Conservation (phyloP, 192 early-diverging fungal species). For the Entomortierella parvispora region DNA sequence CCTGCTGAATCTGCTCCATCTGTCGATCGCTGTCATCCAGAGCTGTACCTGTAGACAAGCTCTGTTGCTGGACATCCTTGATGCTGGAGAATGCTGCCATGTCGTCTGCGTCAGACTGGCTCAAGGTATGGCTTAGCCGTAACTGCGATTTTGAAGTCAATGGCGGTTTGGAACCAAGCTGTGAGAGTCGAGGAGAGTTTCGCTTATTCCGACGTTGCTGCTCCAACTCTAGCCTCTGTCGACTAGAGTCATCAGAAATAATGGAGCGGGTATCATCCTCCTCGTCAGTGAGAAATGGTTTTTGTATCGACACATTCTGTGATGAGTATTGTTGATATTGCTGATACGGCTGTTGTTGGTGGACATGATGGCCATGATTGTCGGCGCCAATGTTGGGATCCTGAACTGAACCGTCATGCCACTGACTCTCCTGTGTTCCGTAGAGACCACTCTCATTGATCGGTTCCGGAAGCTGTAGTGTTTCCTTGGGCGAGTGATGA, state of each 20-base stretch:
- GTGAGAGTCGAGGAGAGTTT: slow-evolving; percentile 15
- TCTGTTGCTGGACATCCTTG: slow-evolving; percentile 17
- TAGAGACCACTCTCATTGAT: background rate
- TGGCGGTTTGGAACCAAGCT: slow-evolving; percentile 5
- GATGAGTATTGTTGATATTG: background rate
- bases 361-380: too few relatives aligned
- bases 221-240: slow-evolving; percentile 7
- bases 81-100: slow-evolving; percentile 4
- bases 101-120: slow-evolving; percentile 23
- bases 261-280: slow-evolving; percentile 6
- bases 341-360: too few relatives aligned
- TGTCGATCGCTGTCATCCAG: too few relatives aligned
- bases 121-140: slow-evolving; percentile 23
- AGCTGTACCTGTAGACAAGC: background rate
- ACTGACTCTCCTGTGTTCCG: too few relatives aligned
- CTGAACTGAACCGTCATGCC: too few relatives aligned
- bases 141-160: slow-evolving; percentile 27
- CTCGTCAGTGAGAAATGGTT: slow-evolving; percentile 14
- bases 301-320: background rate
- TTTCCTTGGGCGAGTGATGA: background rate
- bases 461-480: background rate
- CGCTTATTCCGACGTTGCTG: slow-evolving; percentile 26
- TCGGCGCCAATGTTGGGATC: too few relatives aligned
- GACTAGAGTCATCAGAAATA: background rate
- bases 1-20: too few relatives aligned